Evolutionary conservation across 352 stramenopile genomes (phyloP), one percentile per base, ranked within the genome.

Genomic region (Globisporangium paroecandrum): DNA sequence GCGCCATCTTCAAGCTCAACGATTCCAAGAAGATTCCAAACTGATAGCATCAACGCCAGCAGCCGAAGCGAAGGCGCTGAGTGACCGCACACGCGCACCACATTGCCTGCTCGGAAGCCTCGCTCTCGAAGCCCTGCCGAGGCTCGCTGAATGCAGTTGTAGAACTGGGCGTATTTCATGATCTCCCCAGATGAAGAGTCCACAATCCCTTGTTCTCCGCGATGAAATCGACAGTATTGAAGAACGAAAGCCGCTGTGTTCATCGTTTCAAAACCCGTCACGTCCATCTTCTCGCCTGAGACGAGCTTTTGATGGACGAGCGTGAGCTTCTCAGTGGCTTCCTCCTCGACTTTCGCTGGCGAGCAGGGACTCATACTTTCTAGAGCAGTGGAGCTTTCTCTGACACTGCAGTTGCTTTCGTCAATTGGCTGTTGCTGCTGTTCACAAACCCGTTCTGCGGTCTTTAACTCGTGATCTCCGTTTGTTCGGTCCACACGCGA

Each of bases 21-120:
- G 7, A 32, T 62, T 6, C 65, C 65, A 2, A 54, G 4, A 9
- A 72, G 66, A 51, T 64, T 72, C 66, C 66, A 72, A 13, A 58
- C 62, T 15, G 66, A 36, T 5, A 72, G 13, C 6, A 49, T 58
- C 51, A 72, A 46, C 36, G 69, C 61, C 7, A 72, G 60, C 29
- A 64, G 20, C 32, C 9, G 29, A 20, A 41, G 8, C 4, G 27
- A 60, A 13, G 41, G 36, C 22, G 32, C 24, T 2, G 66, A 46
- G 9, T 59, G 27, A 6, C n/a, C 32, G 18, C 53, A 27, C 15
- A 72, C 34, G 18, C 64, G 41, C 61, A 65, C 7, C 10, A n/a
- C 49, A 20, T 25, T 46, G 9, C 58, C 43, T 4, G 15, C 18
- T 29, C 22, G 65, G 27, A 70, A 66, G 12, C 65, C 47, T 1